Base-by-base conservation (phyloP, 768 basidiomycete species). In the Termitomyces sp. region DNA sequence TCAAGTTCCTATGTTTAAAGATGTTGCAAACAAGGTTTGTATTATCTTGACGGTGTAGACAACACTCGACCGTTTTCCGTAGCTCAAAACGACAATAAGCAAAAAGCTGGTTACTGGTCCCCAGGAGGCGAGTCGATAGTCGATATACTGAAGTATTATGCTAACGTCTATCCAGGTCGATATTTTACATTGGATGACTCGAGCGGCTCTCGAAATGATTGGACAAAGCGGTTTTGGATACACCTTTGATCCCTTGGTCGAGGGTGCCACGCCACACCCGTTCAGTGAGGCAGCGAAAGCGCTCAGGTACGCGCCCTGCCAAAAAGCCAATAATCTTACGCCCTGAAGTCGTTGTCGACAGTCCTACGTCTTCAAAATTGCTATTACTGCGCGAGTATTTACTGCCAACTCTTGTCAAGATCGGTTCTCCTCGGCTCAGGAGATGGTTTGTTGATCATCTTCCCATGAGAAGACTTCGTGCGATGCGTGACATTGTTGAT, bases 191-290 rank as follows among this genome's bases (percentile, higher is more conserved):
- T 65, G 64, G 62, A 65, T 63, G 58, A 37, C 41, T 19, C 59
- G 63, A 35, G 60, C 63, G 43, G 58, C 62, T 40, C 59, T 63
- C 2, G 62, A 65, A 50, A 58, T 65, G 57, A 62, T 65, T 7
- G 60, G 63, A 9, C 63, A 61, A 40, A 61, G 63, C 10, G 63
- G 65, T 19, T 58, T 63, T 43, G 63, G 62, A 35, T 64, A 62
- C 47, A 60, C 59, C 5, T 62, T 66, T 19, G 63, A 62, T 42
- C 25, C 63, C 17, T 41, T 64, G 25, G 37, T 51, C 5, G 63
- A 64, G 17, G 57, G 49, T 34, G 44, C 19, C 21, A 53, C 50
- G 10, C 47, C 56, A 32, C 64, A 65, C 43, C 59, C 54, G 8
- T 65, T 60, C 41, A 61, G 62, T 44, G 54, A 49, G 38, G 62